Base-by-base conservation (phyloP, 306 rosid species). In the Urtica urens region DNA sequence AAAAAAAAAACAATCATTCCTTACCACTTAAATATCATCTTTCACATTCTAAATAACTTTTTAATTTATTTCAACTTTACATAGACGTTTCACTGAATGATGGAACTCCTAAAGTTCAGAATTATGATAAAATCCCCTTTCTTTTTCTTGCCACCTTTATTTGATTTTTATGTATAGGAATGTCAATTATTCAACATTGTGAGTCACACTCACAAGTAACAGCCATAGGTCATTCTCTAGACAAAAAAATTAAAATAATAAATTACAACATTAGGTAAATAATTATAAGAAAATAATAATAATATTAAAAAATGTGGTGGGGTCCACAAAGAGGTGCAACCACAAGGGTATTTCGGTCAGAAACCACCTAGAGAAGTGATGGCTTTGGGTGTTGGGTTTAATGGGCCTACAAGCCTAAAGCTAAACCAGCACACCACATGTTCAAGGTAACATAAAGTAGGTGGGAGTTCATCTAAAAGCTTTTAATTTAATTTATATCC, bases 391-490 rank as follows among this genome's bases (percentile, higher is more conserved):
- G 76, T 60, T 65, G 71, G n/a, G n/a, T n/a, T n/a, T 20, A 17
- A 63, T 42, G 95, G 88, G 33, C 95, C 95, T 52, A 86, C 88
- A 30, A 49, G 75, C 66, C 93, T 58, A 73, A 78, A 72, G 69
- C 66, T 67, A 41, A 64, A 53, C 83, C 73, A 69, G 56, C 95
- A 78, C 54, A 66, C 73, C 95, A 85, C 95, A 69, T 86, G 86
- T 51, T 78, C 40, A 53, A 56, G 70, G 73, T 68, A 77, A 62
- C 83, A n/a, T n/a, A n/a, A 48, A 59, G 65, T 75, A 54, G 81
- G 65, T 77, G 73, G 74, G 58, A 66, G 68, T 46, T 70, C 59
- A 66, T 72, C 70, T 53, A 62, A 15, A 49, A 48, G 50, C 31
- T 51, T 51, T 58, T 45, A 44, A 44, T 51, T 58, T 45, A 44